Evolutionary conservation across 768 basidiomycete species (phyloP), one percentile per base, ranked within the genome.

Genomic region (Panaeolus papilionaceus): DNA sequence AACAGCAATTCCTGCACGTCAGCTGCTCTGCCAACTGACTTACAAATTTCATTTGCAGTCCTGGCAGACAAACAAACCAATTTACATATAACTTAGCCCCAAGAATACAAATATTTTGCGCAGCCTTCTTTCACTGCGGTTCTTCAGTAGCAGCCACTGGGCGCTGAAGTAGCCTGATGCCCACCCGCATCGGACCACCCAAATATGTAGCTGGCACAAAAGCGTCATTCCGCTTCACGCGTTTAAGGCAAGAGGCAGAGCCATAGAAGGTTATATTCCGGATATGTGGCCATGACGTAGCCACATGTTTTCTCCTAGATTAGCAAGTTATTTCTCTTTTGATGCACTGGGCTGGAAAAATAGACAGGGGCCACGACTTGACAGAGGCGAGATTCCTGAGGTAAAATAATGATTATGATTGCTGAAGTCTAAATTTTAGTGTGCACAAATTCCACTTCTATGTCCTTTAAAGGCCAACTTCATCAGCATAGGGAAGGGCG

Each of bases 401-500:
- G 54, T 58, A 23, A 58, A 58, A 33, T 58, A 58, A 58, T 58
- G 54, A 58, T 58, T 58, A 58, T 58, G 28, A 58, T 58, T 58
- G 54, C 10, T 28, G 54, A 58, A 58, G 54, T 58, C 54, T 58
- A 58, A 58, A 58, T 58, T 58, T 58, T 58, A 58, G 54, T 58
- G 54, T 58, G 54, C 54, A 58, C 54, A 58, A 33, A 16, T 37
- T 37, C 54, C 54, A 58, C 33, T 28, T 58, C 54, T 58, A 58
- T 12, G 28, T 33, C 54, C 26, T 28, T 87, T 78, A 94, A 70
- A 95, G 86, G 61, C 93, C 93, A 67, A 95, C 79, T 77, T 94
- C 93, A 74, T 95, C 94, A 71, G 89, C 87, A 75, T 91, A 91
- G 14, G 98, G 97, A 61, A 99, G 85, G 38, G 86, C 75, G 72